Evolutionary conservation across 73 alveolate species (phyloP).

Genomic region (Symbiodinium natans): DNA sequence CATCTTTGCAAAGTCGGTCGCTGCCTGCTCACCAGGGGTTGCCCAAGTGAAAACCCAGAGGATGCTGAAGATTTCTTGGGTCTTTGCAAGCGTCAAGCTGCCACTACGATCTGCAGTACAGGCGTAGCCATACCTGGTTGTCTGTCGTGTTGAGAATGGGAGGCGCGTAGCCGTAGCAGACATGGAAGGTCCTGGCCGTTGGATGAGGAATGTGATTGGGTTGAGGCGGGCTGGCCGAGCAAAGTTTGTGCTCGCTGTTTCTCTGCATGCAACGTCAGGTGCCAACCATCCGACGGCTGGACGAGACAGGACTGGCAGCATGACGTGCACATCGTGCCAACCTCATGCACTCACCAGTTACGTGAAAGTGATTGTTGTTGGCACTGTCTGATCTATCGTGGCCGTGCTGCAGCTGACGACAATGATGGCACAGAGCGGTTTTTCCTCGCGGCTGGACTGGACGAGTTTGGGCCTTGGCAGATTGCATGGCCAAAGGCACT

Average conservation of each 20-base stretch:
- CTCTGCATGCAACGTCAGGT: too few relatives aligned
- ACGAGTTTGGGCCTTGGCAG: neutral
- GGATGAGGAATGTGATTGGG: slow-evolving; percentile 43
- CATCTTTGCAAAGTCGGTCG: neutral
- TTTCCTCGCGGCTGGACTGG: slow-evolving; percentile 35
- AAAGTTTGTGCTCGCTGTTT: neutral
- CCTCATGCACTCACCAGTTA: too few relatives aligned
- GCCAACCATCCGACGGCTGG: too few relatives aligned
- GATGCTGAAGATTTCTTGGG: slow-evolving; percentile 8
- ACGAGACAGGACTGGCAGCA: too few relatives aligned
- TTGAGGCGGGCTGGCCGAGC: slow-evolving; percentile 26
- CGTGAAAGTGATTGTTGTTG: too few relatives aligned
- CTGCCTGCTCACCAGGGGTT: too few relatives aligned
- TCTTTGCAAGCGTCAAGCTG: neutral
- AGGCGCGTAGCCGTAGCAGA: too few relatives aligned
- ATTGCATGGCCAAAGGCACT: neutral
- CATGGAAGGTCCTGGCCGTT: slow-evolving; percentile 41
- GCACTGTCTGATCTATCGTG: too few relatives aligned
- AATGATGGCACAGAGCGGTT: neutral
- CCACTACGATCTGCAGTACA: slow-evolving; percentile 57
- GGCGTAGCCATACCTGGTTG: neutral
- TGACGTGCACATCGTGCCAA: too few relatives aligned
- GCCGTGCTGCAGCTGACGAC: slow-evolving; percentile 19
- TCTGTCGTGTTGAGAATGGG: neutral
- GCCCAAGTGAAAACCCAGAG: too few relatives aligned